Base-by-base conservation (phyloP, 345 rosid genomes). In the Lepidium sativum region DNA sequence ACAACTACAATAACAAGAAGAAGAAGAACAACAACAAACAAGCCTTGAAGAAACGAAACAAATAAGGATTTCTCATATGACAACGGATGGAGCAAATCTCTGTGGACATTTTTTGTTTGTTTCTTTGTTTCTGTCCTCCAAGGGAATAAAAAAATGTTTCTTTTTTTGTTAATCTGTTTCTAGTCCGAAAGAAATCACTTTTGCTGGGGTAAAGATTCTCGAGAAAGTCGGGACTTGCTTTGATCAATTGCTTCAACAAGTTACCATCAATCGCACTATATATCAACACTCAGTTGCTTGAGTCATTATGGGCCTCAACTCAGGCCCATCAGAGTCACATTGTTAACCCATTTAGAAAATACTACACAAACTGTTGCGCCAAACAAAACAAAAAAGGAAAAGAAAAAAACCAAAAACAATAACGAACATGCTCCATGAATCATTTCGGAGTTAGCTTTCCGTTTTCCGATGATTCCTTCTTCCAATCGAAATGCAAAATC, bases 1-100 rank as follows among this genome's bases (percentile, higher is more conserved):
- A 43, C 42, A 57, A 25, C 61, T 76, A 69, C 34, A 63, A 66
- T 1, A 54, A 68, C 78, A 83, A 65, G 60, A 84, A 6, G 7
- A 27, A 27, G 7, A 27, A 27, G 29, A 25, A 71, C 59, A 37
- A 6, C 10, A 39, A 44, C 8, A 70, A 65, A 64, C 58, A 57
- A 56, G 1, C 5, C 9, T 14, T 2, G 7, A 71, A 64, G 52
- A 64, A 11, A 71, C 58, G 57, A 63, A 47, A 53, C 66, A 72
- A 58, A 65, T 65, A 58, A 56, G n/a, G 13, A 9, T 14, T 6
- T n/a, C 47, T 62, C 44, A 7, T 48, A 25, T 27, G 2, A 49
- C 4, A 44, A 5, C 12, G 10, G 57, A 29, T 29, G 29, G 15
- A 54, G 14, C 59, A 63, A 20, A 18, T 39, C 20, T 40, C 51